Base-by-base conservation (phyloP, 169 alveolate genomes). In the Plasmodium falciparum region DNA sequence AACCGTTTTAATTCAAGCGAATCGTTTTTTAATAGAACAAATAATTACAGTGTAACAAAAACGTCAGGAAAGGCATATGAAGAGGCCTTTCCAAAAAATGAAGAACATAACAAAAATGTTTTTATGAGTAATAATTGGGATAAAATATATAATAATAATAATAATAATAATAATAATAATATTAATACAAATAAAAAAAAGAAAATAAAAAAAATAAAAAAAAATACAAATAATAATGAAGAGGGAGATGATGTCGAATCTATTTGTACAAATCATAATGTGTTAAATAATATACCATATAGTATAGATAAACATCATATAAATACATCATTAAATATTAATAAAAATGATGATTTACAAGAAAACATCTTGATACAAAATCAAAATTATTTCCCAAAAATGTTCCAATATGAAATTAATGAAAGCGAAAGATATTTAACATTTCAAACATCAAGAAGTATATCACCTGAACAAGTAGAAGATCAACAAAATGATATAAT, bases 1-100 rank as follows among this genome's bases (percentile, higher is more conserved):
- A 73, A 58, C 1, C 9, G 7, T 45, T 73, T 45, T 33, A 49
- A 73, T 24, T 56, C 69, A 0, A 26, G 86, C 1, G 52, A 43
- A 12, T 61, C 52, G 9, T 73, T 43, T 29, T 54, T 73, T 29
- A 73, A 39, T 29, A 49, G 86, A 12, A 54, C 47, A n/a, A 54
- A 70, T 33, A 24, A 22, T n/a, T 47, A 71, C 33, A 71, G 1
- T 3, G 29, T 47, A 50, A n/a, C 63, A 8, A 62, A 9, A 17
- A 33, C 17, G 2, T 43, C 71, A 7, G 20, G 72, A 73, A 62
- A 54, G 26, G 45, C 33, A 63, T 45, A 73, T n/a, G 45, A 73
- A 12, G 52, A 70, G 9, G 70, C 86, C 2, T 73, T 54, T 43
- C 58, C 59, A 4, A 49, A 73, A 20, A 29, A 73, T 3, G 33